These are phyloP conservation scores for Eragrostis tef DNA, from an alignment of 202 grass and related monocot genomes.

Conservation along the genomic window DNA sequence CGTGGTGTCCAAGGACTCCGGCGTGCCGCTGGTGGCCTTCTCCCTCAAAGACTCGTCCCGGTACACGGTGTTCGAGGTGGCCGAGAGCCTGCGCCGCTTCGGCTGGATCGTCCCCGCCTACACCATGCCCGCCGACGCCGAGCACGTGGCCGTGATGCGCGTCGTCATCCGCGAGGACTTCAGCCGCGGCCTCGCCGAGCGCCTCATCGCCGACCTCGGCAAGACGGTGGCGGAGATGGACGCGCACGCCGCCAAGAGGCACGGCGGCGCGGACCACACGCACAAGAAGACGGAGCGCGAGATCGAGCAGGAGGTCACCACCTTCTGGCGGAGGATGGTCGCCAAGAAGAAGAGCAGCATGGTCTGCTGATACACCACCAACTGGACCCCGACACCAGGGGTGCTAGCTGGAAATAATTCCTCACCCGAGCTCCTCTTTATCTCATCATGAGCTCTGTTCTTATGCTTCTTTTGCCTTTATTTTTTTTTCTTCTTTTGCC, in stretches of 20 bases:
- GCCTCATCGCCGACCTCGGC: slow-evolving; percentile 59
- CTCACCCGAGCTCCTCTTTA: neutral
- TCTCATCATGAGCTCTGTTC: neutral
- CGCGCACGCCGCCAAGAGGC: slow-evolving; percentile 48
- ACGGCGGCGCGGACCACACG: neutral
- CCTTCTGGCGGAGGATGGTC: slow-evolving; percentile 65
- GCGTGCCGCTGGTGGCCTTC: slow-evolving; percentile 79
- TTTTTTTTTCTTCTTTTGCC: neutral
- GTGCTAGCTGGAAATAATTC: slow-evolving; percentile 33
- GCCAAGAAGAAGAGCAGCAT: slow-evolving; percentile 74
- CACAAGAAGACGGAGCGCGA: slow-evolving; percentile 56
- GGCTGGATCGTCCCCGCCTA: slow-evolving; percentile 83
- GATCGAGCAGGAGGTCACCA: slow-evolving; percentile 63
- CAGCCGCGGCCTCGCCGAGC: slow-evolving; percentile 72
- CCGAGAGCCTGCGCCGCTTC: slow-evolving; percentile 74
- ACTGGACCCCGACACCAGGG: no score
- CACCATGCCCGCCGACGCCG: slow-evolving; percentile 75
- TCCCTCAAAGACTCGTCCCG: slow-evolving; percentile 59
- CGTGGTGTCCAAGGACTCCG: slow-evolving; percentile 67
- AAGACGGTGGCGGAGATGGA: slow-evolving; percentile 72
- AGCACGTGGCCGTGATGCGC: slow-evolving; percentile 69
- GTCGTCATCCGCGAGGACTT: slow-evolving; percentile 83
- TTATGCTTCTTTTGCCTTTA: neutral
- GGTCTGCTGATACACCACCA: slow-evolving; percentile 35
- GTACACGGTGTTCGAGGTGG: slow-evolving; percentile 78